phyloP scores from a whole-genome alignment of 306 rosid species.

The Inga laurina region DNA sequence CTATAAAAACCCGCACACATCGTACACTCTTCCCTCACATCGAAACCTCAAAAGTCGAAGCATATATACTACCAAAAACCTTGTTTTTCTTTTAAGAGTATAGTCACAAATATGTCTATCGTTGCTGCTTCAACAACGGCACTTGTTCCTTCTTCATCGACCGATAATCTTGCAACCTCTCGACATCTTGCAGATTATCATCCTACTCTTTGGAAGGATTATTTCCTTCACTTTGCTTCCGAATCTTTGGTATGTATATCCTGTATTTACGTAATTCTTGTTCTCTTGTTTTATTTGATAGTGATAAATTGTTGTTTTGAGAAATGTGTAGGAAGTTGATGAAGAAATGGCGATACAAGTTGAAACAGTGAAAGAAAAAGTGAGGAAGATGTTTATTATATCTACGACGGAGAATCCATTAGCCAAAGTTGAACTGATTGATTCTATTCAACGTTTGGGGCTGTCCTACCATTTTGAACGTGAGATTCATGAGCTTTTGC shows the following conservation, averaged over 20 bases:
- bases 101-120: not conserved
- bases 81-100: not conserved
- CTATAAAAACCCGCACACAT: not conserved
- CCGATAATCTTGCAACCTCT: not conserved
- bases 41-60: not conserved
- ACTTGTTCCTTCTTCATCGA: not conserved
- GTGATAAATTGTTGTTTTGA: not conserved
- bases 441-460: slow-evolving; percentile 52
- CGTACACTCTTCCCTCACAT: not conserved
- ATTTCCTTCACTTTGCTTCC: slow-evolving; percentile 4
- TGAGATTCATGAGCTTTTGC: slow-evolving; percentile 36
- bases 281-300: not conserved
- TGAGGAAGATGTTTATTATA: slow-evolving; percentile 30
- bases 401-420: not conserved
- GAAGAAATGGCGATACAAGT: not conserved
- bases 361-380: slow-evolving; percentile 29
- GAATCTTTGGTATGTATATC: not conserved
- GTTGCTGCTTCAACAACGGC: not conserved
- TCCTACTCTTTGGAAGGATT: not conserved
- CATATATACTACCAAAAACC: not conserved
- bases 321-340: slow-evolving; percentile 29
- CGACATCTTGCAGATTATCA: not conserved
- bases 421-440: slow-evolving; percentile 33
- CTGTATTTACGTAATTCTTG: not conserved
- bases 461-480: slow-evolving; percentile 39